Percentiles rank a stretch among this genome's conserved stretches.
Conservation (phyloP, 345 rosid genomes). For the Hevea brasiliensis region DNA sequence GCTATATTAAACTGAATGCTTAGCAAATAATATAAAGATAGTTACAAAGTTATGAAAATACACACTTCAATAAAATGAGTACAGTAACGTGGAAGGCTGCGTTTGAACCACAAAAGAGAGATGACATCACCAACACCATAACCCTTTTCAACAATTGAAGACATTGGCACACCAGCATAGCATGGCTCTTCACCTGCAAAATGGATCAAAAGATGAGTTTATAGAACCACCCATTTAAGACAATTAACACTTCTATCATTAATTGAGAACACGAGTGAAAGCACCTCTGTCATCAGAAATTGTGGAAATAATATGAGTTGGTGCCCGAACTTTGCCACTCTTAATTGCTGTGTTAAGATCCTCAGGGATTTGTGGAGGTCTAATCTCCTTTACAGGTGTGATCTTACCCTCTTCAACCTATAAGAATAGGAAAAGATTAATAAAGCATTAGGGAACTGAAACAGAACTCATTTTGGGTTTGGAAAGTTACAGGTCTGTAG, state of each 20-base stretch:
- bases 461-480: neutral
- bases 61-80: slow-evolving; percentile 89
- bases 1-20: neutral
- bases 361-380: slow-evolving; percentile 92
- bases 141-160: slow-evolving; percentile 88
- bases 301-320: slow-evolving; percentile 94
- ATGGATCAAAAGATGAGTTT: slow-evolving; percentile 6
- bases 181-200: slow-evolving; percentile 93
- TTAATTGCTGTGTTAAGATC: slow-evolving; percentile 89
- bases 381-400: slow-evolving; percentile 69
- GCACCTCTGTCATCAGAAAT: slow-evolving; percentile 96
- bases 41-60: slow-evolving; percentile 10
- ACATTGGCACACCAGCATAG: slow-evolving; percentile 98
- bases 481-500: slow-evolving; percentile 2
- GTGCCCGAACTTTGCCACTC: slow-evolving; percentile 97
- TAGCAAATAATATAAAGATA: neutral
- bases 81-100: slow-evolving; percentile 96
- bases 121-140: slow-evolving; percentile 95
- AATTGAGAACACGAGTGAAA: neutral
- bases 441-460: neutral
- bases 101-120: slow-evolving; percentile 94
- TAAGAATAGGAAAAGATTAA: slow-evolving; percentile 12
- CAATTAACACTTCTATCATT: neutral
- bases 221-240: slow-evolving; percentile 3
- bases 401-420: slow-evolving; percentile 81